phyloP scores from a whole-genome alignment of 148 eudicot genomes.

The Hydrangea macrophylla region DNA sequence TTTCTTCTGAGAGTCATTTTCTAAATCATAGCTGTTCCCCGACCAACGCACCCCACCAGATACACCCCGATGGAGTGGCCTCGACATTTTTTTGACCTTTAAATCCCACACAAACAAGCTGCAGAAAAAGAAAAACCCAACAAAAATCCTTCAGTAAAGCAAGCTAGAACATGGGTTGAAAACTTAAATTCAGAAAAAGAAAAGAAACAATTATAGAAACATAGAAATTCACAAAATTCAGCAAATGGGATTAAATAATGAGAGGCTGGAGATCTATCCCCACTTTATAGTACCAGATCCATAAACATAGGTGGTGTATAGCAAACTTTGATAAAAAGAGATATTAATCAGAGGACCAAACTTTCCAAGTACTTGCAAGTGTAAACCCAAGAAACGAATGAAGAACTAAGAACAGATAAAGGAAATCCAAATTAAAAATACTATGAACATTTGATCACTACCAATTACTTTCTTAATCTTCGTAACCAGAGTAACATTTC shows the following conservation, averaged over 20 bases:
- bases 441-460: not conserved
- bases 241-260: too few species aligned
- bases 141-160: not conserved
- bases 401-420: not conserved
- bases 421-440: not conserved
- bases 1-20: slow-evolving; percentile 84
- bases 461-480: not conserved
- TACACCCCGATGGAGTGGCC: slow-evolving; percentile 85
- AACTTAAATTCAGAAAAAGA: too few species aligned
- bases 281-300: slow-evolving; percentile 14
- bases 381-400: not conserved
- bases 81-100: slow-evolving; percentile 61
- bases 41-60: slow-evolving; percentile 62
- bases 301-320: not conserved
- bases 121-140: slow-evolving; percentile 13
- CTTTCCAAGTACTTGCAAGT: not conserved
- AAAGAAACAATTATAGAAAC: too few species aligned
- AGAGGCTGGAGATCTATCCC: not conserved
- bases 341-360: slow-evolving; percentile 2
- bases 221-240: too few species aligned
- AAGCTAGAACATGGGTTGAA: not conserved
- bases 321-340: not conserved
- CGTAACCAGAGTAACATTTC: too few species aligned
- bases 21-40: slow-evolving; percentile 48
- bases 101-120: slow-evolving; percentile 22